Conservation (phyloP, 2,329 filamentous ascomycete species). For the Macrophomina tecta region DNA sequence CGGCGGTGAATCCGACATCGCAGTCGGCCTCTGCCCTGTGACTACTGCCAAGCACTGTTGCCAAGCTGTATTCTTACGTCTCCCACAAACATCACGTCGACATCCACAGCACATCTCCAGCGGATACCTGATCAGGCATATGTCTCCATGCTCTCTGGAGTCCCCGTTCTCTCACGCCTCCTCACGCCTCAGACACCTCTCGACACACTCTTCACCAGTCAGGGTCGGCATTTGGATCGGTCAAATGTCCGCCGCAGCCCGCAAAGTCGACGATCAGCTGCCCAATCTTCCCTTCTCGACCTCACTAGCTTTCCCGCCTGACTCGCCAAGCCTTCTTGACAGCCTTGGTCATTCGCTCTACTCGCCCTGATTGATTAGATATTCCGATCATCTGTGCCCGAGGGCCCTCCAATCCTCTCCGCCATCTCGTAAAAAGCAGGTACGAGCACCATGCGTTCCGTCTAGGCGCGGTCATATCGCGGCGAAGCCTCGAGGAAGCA, state of each 20-base stretch:
- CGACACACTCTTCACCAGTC: background rate
- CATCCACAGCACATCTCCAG: background rate
- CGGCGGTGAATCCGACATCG: slow-evolving; percentile 18
- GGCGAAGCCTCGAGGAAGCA: background rate
- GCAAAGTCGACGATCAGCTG: slow-evolving; percentile 2
- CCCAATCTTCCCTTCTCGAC: slow-evolving; percentile 3
- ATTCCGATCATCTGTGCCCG: slow-evolving; percentile 3
- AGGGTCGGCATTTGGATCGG: background rate
- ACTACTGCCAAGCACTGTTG: background rate
- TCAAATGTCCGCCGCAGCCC: slow-evolving; percentile 14
- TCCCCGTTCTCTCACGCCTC: background rate
- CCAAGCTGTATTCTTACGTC: background rate
- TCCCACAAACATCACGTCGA: background rate
- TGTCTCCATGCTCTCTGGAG: background rate
- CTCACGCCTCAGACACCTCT: background rate
- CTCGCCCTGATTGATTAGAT: slow-evolving; percentile 16
- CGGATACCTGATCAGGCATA: background rate
- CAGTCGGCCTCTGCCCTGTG: background rate
- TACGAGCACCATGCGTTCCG: background rate
- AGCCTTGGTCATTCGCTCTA: background rate
- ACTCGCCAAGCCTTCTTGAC: slow-evolving; percentile 10
- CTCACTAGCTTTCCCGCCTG: slow-evolving; percentile 2
- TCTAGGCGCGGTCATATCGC: slow-evolving; percentile 10
- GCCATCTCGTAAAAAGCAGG: slow-evolving; percentile 8
- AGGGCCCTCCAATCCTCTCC: background rate